Conservation (phyloP, 805 yeast species). For the Metschnikowia bowlesiae region DNA sequence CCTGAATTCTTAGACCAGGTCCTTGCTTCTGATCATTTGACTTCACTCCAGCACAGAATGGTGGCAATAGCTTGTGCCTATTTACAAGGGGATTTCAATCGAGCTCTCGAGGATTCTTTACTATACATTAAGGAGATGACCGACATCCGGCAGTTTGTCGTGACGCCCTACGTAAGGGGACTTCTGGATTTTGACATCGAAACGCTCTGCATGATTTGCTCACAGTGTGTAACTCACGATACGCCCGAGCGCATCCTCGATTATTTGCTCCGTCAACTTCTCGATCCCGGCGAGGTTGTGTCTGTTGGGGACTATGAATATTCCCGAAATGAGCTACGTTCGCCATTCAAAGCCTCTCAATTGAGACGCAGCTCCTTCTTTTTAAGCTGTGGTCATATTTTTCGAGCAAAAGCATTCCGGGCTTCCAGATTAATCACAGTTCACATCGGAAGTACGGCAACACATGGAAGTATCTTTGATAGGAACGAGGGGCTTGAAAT, state of each 20-base stretch:
- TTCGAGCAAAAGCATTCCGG: conserved; percentile 5
- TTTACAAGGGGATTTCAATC: not conserved
- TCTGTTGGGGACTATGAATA: conserved; percentile 3
- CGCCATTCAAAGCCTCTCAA: conserved; percentile 2
- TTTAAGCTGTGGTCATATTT: conserved; percentile 10
- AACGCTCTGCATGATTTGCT: conserved; percentile 9
- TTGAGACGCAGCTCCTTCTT: conserved; percentile 10
- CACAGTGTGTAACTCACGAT: conserved; percentile 2
- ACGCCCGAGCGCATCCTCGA: conserved; percentile 4
- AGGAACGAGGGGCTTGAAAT: conserved; percentile 8
- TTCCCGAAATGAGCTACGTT: not conserved
- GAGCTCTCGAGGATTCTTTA: not conserved
- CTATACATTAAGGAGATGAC: conserved; percentile 2
- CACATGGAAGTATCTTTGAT: not conserved
- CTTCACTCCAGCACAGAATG: not conserved
- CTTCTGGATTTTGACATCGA: conserved; percentile 12
- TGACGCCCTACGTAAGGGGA: not conserved
- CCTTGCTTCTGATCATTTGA: not conserved
- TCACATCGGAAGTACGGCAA: not conserved
- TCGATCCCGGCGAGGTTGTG: conserved; percentile 4
- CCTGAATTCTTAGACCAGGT: not conserved
- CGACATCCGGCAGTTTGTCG: not conserved
- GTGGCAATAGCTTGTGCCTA: not conserved
- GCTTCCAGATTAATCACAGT: not conserved
- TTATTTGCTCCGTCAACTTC: conserved; percentile 7